Evolutionary conservation across 805 yeast species (phyloP), one percentile per base, ranked within the genome.

Genomic region (Saturnispora galanensis): DNA sequence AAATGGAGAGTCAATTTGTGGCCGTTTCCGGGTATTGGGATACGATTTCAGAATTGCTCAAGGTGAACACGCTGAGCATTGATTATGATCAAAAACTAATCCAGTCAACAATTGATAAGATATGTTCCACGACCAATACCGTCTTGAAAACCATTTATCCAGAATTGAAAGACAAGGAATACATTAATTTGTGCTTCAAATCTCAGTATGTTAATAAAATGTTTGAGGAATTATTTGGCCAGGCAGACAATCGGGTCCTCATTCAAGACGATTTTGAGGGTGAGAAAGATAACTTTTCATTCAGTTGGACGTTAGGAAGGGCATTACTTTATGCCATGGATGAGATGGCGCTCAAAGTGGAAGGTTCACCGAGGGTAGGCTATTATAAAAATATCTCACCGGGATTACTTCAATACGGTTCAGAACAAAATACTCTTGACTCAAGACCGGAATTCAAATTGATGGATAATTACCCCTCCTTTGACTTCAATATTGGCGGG

Each of bases 231-330:
- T 77, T 80, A 11, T 57, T 77, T 41, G 76, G 73, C 12, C 15
- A 68, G 17, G 38, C 55, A 13, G 26, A 5, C 26, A 21, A 21
- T 21, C 6, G 6, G 26, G 8, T 21, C 26, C 26, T 21, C 26
- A 21, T 21, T 21, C 26, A 21, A 21, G 26, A 21, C 26, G 26
- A 21, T 5, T 21, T 21, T 21, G 26, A 71, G 28, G 80, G 80
- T 45, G 73, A 79, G 26, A 74, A 90, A 32, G 30, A 84, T 47
- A 96, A 93, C 1, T 73, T 76, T 2, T 97, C 88, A 51, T 69
- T 90, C 33, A 79, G 96, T 0, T 93, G 98, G 98, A 93, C 97
- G 0, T 60, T 93, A 28, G 98, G 98, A 66, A 71, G 57, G 56
- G 87, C 87, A 1, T 57, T 81, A 9, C 58, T 81, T 17, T 81